phyloP scores from a whole-genome alignment of 768 basidiomycete genomes.

The Tylopilus balloui region DNA sequence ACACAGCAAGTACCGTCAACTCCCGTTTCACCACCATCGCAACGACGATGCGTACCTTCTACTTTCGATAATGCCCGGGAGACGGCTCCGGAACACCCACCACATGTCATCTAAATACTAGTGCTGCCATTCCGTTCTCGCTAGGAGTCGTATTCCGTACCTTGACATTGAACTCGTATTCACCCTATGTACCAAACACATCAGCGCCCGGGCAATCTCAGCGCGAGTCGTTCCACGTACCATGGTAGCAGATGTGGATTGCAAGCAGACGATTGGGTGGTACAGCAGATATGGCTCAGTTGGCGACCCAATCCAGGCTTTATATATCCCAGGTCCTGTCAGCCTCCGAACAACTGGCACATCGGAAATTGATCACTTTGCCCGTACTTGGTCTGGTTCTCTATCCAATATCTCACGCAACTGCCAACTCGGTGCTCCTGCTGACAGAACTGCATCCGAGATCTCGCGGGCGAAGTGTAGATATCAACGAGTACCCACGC shows the following conservation, averaged over 20 bases:
- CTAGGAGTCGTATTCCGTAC: slow-evolving; percentile 31
- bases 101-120: slow-evolving; percentile 72
- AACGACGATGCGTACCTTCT: slow-evolving; percentile 25
- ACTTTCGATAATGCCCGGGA: slow-evolving; percentile 69
- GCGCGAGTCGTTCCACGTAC: slow-evolving; percentile 8
- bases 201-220: slow-evolving; percentile 2
- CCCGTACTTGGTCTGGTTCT: no score
- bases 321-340: slow-evolving; percentile 2
- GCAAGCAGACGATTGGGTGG: neutral
- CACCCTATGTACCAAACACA: slow-evolving; percentile 5
- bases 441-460: neutral
- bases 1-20: slow-evolving; percentile 1
- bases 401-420: no score
- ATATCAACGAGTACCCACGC: no score
- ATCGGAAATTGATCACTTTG: no score
- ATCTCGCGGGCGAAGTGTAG: slow-evolving; percentile 10
- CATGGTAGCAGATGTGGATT: slow-evolving; percentile 15
- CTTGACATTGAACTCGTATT: slow-evolving; percentile 83
- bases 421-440: no score
- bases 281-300: neutral
- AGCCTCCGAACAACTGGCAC: neutral
- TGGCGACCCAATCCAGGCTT: neutral
- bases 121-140: neutral
- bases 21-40: neutral
- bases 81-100: slow-evolving; percentile 82